Base-by-base conservation (phyloP, 2,329 filamentous ascomycete species). In the Stagonosporopsis rhizophila region DNA sequence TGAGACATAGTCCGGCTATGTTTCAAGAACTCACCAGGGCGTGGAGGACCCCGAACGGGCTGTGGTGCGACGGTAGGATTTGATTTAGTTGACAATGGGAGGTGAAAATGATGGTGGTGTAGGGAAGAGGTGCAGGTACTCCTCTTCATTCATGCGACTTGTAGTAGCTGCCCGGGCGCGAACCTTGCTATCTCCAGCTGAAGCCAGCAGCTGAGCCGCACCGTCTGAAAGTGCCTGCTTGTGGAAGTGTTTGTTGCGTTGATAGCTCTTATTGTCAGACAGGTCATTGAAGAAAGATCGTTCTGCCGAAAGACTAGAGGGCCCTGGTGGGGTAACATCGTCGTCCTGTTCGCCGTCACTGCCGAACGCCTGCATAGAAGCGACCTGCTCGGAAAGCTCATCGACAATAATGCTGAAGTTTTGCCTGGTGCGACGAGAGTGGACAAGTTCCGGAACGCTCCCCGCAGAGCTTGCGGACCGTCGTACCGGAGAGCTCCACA, bases 401-500 rank as follows among this genome's bases (percentile, higher is more conserved):
- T 77, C 73, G 6, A 70, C 67, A 22, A 68, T 62, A 14, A 67
- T 38, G 42, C 69, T 72, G 47, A 73, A 70, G 19, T 74, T 69
- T 23, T 64, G 71, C 9, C 72, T 68, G 39, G 66, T 66, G 11
- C 68, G 69, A 28, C 72, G 69, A 30, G 73, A 69, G 23, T 75
- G 71, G 1, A 77, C 68, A 8, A 77, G 67, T 19, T 77, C 75
- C 15, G 75, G 75, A 14, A 77, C 59, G 46, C 74, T 76, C 19
- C 74, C 74, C 27, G 71, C 69, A 22, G 75, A 77, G 57, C 73
- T 73, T 27, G 72, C 73, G 41, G 74, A 76, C 28, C 71, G 73
- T 28, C 73, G 70, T 11, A 73, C 51, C 4, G 72, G 70, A 15
- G 72, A 71, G 48, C 65, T 72, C 68, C 74, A 71, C 5, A 73